Percentiles rank a stretch among this genome's conserved stretches.
Conservation (phyloP, 2,329 filamentous ascomycete genomes). For the Colletotrichum tropicale region DNA sequence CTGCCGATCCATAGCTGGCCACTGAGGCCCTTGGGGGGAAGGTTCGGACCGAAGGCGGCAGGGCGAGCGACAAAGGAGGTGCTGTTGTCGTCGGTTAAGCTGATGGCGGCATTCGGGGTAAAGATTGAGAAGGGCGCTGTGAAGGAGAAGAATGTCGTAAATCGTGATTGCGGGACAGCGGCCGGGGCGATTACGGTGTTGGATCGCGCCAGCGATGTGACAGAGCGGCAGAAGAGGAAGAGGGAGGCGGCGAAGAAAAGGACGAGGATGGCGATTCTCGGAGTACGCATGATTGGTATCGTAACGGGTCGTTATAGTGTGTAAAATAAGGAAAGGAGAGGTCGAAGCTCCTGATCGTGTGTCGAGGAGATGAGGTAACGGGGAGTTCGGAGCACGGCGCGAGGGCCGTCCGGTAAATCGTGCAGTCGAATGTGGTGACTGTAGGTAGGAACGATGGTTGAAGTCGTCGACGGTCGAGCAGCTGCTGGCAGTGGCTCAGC, state of each 20-base stretch:
- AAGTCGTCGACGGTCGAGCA: background rate
- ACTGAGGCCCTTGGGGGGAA: slow-evolving; percentile 79
- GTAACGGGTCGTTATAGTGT: slow-evolving; percentile 2
- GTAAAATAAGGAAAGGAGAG: background rate
- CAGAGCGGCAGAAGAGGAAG: slow-evolving; percentile 59
- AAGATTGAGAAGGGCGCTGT: slow-evolving; percentile 85
- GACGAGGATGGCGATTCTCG: slow-evolving; percentile 57
- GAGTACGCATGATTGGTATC: slow-evolving; percentile 52
- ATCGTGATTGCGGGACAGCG: slow-evolving; percentile 41
- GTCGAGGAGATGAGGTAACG: background rate
- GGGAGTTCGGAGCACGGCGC: background rate
- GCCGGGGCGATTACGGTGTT: slow-evolving; percentile 13
- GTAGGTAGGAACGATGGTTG: background rate
- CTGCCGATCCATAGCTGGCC: slow-evolving; percentile 93
- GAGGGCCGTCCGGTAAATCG: background rate
- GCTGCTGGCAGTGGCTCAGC: slow-evolving; percentile 16
- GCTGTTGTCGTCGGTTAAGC: slow-evolving; percentile 95
- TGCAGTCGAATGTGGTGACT: background rate
- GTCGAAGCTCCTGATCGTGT: background rate
- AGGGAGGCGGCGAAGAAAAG: slow-evolving; percentile 58
- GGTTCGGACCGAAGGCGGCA: slow-evolving; percentile 85
- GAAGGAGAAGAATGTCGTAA: slow-evolving; percentile 70
- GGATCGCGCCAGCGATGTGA: slow-evolving; percentile 43
- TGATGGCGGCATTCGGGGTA: slow-evolving; percentile 93
- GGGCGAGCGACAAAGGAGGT: slow-evolving; percentile 95